A percentile compares a stretch with the other conserved stretches of the same genome.
Evolutionary conservation across 2,329 filamentous ascomycete genomes (phyloP).

Genomic region (Xylariaceae sp.): DNA sequence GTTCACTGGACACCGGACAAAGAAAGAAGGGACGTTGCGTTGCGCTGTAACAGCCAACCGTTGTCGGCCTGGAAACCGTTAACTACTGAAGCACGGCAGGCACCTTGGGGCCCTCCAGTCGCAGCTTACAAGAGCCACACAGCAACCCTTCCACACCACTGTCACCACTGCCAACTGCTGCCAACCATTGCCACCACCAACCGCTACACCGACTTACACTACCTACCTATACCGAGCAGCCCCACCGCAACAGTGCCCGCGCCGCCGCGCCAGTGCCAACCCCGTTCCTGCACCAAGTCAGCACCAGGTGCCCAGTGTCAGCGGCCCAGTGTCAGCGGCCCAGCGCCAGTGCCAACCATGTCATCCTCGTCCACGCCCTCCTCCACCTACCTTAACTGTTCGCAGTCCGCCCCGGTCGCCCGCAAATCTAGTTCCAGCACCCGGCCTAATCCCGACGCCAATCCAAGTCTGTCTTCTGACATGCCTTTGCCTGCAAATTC

Average conservation of each 20-base stretch:
- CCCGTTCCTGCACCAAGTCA: no score
- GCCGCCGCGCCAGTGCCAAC: no score
- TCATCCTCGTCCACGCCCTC: constrained; percentile 7
- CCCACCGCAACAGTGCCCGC: neutral
- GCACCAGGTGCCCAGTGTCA: no score
- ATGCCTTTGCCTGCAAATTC: constrained; percentile 13
- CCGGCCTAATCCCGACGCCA: constrained; percentile 5
- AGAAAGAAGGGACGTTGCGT: neutral
- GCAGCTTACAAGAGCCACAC: neutral
- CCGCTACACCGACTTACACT: neutral
- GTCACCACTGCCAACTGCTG: no score
- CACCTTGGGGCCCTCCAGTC: neutral
- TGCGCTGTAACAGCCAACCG: neutral
- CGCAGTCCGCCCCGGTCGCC: constrained; percentile 1
- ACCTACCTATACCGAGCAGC: neutral
- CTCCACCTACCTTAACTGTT: neutral
- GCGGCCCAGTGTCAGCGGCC: no score
- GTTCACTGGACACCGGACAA: neutral
- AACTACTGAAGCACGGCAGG: neutral
- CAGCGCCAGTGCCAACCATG: constrained; percentile 10
- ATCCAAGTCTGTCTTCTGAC: constrained; percentile 7
- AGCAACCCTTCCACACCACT: no score
- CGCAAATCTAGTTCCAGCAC: constrained; percentile 3
- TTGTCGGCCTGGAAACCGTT: neutral
- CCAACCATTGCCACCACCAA: neutral